Conservation (phyloP, 345 rosid genomes). For the Salix exigua region DNA sequence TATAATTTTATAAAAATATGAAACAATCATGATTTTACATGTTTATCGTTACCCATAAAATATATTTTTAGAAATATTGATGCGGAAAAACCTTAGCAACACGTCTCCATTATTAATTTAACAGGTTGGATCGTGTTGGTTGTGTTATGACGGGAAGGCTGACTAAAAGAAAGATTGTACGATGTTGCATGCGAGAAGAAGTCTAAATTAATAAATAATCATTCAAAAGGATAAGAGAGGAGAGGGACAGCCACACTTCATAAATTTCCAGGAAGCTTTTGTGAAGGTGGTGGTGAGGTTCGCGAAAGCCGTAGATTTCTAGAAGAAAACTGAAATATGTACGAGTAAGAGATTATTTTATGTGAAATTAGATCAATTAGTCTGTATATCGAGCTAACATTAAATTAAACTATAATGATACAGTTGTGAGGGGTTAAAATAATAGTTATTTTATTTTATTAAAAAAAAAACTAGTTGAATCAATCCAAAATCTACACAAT, state of each 20-base stretch:
- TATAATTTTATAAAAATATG: too few relatives aligned
- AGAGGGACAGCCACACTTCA: not conserved
- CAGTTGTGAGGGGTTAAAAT: too few relatives aligned
- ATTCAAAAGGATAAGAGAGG: not conserved
- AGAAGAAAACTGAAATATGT: too few relatives aligned
- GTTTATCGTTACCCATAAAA: too few relatives aligned
- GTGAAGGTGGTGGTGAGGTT: not conserved
- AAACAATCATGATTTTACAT: too few relatives aligned
- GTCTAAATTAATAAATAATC: not conserved
- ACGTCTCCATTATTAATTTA: too few relatives aligned
- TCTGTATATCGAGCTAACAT: too few relatives aligned
- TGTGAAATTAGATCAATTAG: too few relatives aligned
- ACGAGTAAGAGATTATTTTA: not conserved
- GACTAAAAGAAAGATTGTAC: not conserved
- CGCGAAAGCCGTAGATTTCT: not conserved
- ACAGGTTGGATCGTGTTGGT: not conserved
- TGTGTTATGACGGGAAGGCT: not conserved
- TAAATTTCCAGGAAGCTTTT: not conserved
- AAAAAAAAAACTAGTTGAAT: too few relatives aligned
- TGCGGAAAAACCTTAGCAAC: not conserved
- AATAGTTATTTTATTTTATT: too few relatives aligned
- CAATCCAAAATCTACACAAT: too few relatives aligned
- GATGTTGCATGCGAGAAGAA: not conserved
- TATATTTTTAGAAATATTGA: not conserved
- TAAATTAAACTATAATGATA: too few relatives aligned